phyloP scores from a whole-genome alignment of 78 protist species.

The Protostelium mycophagum region DNA sequence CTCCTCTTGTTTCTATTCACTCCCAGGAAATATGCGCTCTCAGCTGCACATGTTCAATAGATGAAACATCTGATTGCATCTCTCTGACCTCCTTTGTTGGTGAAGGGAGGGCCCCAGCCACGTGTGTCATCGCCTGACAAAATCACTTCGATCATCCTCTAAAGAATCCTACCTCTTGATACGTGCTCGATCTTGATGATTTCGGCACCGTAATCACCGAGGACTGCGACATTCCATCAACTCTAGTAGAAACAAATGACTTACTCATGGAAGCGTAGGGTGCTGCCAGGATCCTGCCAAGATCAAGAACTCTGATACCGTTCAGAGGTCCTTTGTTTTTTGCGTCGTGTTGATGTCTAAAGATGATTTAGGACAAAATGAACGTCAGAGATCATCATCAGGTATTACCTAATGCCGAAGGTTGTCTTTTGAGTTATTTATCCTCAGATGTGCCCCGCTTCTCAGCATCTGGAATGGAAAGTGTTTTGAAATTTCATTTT shows the following conservation, averaged over 20 bases:
- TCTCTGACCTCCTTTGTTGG: not conserved
- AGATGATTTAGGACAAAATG: no score
- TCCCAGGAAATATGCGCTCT: not conserved
- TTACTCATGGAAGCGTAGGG: not conserved
- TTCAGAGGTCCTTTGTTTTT: not conserved
- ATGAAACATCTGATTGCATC: not conserved
- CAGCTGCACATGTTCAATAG: not conserved
- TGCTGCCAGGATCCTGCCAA: not conserved
- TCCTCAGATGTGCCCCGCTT: no score
- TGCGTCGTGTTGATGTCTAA: no score
- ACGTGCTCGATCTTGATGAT: conserved; percentile 10
- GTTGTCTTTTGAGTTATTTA: no score
- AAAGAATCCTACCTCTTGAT: not conserved
- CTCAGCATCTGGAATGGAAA: no score
- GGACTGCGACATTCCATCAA: not conserved
- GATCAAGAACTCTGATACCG: not conserved
- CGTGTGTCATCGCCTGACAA: conserved; percentile 13
- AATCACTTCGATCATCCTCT: not conserved
- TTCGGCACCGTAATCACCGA: conserved; percentile 2
- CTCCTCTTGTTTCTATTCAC: conserved; percentile 9
- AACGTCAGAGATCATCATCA: no score
- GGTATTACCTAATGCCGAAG: no score
- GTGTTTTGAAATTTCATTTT: no score
- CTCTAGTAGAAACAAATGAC: not conserved
- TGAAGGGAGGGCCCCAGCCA: conserved; percentile 10